phyloP scores from a whole-genome alignment of 108 stramenopile species.

The Pinguiococcus pyrenoidosus region DNA sequence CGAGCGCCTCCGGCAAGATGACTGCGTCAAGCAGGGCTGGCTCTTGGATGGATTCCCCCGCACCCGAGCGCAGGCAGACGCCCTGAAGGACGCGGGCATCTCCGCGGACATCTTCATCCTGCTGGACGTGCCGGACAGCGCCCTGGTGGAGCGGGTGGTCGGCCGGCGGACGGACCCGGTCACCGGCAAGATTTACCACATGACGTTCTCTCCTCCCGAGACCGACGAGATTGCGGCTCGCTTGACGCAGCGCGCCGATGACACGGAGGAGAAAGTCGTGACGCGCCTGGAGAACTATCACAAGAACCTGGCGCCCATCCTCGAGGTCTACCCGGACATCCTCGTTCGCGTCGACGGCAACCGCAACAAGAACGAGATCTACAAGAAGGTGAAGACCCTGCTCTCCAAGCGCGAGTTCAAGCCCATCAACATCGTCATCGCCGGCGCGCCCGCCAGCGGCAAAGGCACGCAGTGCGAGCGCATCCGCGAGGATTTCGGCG shows the following conservation, averaged over 20 bases:
- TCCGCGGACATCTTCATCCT: conserved; percentile 66
- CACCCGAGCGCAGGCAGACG: conserved; percentile 66
- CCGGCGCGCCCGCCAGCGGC: conserved; percentile 87
- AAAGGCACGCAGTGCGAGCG: conserved; percentile 67
- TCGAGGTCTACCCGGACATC: too few relatives aligned
- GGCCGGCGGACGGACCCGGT: conserved; percentile 77
- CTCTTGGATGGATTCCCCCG: conserved; percentile 83
- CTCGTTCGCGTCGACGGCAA: too few relatives aligned
- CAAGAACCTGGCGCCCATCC: too few relatives aligned
- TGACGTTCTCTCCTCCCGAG: conserved; percentile 62
- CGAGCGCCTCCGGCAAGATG: conserved; percentile 36
- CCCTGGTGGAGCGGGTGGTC: conserved; percentile 71
- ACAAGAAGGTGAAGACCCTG: too few relatives aligned
- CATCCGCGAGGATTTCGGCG: conserved; percentile 50
- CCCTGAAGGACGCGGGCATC: conserved; percentile 61
- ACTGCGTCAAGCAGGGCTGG: conserved; percentile 64
- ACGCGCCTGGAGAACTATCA: conserved; percentile 69
- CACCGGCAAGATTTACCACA: conserved; percentile 82
- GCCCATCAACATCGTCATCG: conserved; percentile 63
- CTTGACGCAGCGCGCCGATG: conserved; percentile 70
- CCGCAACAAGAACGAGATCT: too few relatives aligned
- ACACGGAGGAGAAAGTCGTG: conserved; percentile 77
- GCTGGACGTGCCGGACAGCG: conserved; percentile 67
- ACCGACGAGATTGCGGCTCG: conserved; percentile 47
- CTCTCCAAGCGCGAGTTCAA: neutral